phyloP scores from a whole-genome alignment of 768 basidiomycete species.

The Dentipellis fragilis region DNA sequence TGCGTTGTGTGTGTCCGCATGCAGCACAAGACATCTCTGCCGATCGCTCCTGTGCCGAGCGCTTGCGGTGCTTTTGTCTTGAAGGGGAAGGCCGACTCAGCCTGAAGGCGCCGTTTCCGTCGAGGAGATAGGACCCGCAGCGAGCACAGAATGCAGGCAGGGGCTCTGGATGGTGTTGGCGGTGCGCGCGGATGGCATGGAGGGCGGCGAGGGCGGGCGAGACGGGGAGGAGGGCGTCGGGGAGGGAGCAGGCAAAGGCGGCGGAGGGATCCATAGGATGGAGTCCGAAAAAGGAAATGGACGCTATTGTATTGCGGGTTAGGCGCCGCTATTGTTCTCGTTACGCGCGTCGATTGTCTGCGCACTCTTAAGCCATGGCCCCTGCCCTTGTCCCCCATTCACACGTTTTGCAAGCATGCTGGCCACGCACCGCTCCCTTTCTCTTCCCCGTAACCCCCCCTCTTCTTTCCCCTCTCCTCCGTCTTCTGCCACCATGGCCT shows the following conservation, averaged over 20 bases:
- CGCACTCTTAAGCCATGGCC: background rate
- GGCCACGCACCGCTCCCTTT: background rate
- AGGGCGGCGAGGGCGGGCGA: conserved; percentile 56
- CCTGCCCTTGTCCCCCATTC: background rate
- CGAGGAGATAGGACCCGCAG: conserved; percentile 43
- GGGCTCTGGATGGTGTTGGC: conserved; percentile 14
- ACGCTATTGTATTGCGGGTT: background rate
- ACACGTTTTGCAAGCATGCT: conserved; percentile 7
- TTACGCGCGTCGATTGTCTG: background rate
- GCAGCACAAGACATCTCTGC: conserved; percentile 18
- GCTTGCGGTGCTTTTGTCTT: conserved; percentile 14
- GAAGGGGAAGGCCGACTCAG: too few species aligned
- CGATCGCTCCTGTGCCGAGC: conserved; percentile 2
- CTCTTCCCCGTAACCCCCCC: background rate
- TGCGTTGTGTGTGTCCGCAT: conserved; percentile 19
- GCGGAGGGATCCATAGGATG: conserved; percentile 20
- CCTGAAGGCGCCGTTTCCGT: conserved; percentile 15
- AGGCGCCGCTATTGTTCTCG: background rate
- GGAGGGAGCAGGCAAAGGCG: conserved; percentile 35
- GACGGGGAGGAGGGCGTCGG: conserved; percentile 36
- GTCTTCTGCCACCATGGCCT: conserved; percentile 11
- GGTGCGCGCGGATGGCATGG: conserved; percentile 35
- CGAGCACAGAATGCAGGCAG: conserved; percentile 30
- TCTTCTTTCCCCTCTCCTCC: conserved; percentile 5
- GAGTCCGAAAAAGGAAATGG: background rate